phyloP scores from a whole-genome alignment of 306 rosid species.

The Quercus suber region DNA sequence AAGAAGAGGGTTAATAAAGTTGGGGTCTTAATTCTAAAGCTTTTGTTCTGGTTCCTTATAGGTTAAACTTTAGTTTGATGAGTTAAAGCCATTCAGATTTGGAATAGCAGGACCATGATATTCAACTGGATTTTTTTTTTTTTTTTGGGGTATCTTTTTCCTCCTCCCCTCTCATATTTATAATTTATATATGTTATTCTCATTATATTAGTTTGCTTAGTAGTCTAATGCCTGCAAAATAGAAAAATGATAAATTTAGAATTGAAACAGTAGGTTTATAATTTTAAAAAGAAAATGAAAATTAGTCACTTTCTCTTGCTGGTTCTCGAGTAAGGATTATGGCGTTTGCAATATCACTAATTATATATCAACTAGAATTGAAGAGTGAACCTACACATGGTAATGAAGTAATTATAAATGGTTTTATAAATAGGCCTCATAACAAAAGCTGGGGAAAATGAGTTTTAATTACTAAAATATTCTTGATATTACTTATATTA shows the following conservation, averaged over 20 bases:
- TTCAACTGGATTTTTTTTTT: not conserved
- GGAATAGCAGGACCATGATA: not conserved
- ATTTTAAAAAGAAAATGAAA: too few relatives aligned
- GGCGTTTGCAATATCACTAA: not conserved
- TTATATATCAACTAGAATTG: not conserved
- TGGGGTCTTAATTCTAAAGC: conserved; percentile 37
- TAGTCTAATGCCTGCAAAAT: not conserved
- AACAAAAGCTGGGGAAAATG: too few relatives aligned
- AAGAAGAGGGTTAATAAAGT: conserved; percentile 49
- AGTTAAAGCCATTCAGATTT: not conserved
- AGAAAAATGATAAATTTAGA: not conserved
- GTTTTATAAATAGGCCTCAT: too few relatives aligned
- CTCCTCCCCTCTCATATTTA: not conserved
- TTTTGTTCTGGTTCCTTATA: conserved; percentile 22
- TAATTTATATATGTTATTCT: not conserved
- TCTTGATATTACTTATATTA: too few relatives aligned
- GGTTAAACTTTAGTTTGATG: conserved; percentile 23
- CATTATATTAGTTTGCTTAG: not conserved
- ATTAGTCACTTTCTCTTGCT: not conserved
- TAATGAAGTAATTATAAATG: too few relatives aligned
- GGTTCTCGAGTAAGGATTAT: not conserved
- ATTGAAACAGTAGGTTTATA: not conserved
- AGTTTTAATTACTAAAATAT: too few relatives aligned
- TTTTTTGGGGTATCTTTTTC: not conserved
- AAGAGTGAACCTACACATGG: too few relatives aligned